A percentile compares a stretch with the other conserved stretches of the same genome.
phyloP scores from a whole-genome alignment of 139 green algal genomes.

The Chlorella sorokiniana region DNA sequence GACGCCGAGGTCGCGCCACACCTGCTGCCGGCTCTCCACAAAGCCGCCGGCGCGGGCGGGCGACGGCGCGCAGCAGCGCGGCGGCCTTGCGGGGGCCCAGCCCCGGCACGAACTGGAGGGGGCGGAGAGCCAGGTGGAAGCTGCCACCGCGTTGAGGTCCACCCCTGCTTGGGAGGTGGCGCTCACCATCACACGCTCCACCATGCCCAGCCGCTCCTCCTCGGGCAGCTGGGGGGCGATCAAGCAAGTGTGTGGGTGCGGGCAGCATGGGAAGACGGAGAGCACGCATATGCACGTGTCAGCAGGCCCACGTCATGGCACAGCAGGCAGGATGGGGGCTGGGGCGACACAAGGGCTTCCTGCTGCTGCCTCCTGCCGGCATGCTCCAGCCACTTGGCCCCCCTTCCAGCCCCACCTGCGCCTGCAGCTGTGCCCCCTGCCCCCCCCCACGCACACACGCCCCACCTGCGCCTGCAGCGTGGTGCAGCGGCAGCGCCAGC shows the following conservation, averaged over 20 bases:
- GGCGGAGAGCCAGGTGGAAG: conserved; percentile 70
- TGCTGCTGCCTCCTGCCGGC: neutral
- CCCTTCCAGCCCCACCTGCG: too few species aligned
- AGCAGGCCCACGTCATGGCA: neutral
- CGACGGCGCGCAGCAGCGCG: conserved; percentile 62
- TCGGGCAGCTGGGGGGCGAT: conserved; percentile 34
- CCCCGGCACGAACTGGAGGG: conserved; percentile 82
- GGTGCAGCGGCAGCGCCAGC: conserved; percentile 53
- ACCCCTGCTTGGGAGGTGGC: conserved; percentile 71
- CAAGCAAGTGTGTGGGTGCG: neutral
- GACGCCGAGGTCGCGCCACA: conserved; percentile 57
- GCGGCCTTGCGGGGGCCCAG: conserved; percentile 89
- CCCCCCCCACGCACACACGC: neutral
- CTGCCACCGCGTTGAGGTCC: conserved; percentile 83
- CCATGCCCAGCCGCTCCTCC: conserved; percentile 54
- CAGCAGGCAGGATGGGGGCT: neutral
- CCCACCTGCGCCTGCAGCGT: conserved; percentile 52
- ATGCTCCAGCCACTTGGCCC: too few species aligned
- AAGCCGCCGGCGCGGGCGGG: conserved; percentile 21
- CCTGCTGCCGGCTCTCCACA: conserved; percentile 45
- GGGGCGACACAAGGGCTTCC: too few species aligned
- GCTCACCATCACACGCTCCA: conserved; percentile 65
- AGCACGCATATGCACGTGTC: neutral
- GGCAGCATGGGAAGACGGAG: conserved; percentile 35
- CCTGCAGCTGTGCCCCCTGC: too few species aligned